Evolutionary conservation across 306 rosid genomes (phyloP).

Genomic region (Dryas drummondii): DNA sequence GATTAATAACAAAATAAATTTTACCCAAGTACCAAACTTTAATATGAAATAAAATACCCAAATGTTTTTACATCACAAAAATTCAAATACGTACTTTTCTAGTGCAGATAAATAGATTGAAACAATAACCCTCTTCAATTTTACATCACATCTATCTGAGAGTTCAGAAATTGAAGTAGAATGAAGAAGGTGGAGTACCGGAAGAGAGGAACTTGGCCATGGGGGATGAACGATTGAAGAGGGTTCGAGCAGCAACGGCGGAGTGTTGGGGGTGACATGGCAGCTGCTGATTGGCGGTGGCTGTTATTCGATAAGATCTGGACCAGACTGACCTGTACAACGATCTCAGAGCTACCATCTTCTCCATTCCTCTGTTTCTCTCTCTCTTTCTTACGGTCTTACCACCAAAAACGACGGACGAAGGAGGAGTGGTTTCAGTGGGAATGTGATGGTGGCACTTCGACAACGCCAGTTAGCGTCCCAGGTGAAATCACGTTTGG

Average conservation of each 20-base stretch:
- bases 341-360: slow-evolving; percentile 57
- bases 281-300: slow-evolving; percentile 24
- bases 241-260: slow-evolving; percentile 28
- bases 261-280: slow-evolving; percentile 10
- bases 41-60: neutral
- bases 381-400: neutral
- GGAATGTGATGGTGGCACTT: neutral
- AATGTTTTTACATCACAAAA: neutral
- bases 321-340: slow-evolving; percentile 53
- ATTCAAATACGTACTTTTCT: neutral
- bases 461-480: neutral
- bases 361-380: slow-evolving; percentile 39
- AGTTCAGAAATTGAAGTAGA: neutral
- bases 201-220: neutral
- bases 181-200: slow-evolving; percentile 17
- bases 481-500: neutral
- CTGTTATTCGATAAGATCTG: slow-evolving; percentile 51
- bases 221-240: slow-evolving; percentile 35
- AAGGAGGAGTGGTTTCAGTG: neutral
- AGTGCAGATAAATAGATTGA: neutral
- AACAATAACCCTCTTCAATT: neutral
- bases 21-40: neutral
- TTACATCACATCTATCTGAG: neutral
- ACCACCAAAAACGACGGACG: neutral
- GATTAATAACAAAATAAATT: neutral